phyloP scores from a whole-genome alignment of 164 flowering plant genomes.

The Aristolochia fimbriata region DNA sequence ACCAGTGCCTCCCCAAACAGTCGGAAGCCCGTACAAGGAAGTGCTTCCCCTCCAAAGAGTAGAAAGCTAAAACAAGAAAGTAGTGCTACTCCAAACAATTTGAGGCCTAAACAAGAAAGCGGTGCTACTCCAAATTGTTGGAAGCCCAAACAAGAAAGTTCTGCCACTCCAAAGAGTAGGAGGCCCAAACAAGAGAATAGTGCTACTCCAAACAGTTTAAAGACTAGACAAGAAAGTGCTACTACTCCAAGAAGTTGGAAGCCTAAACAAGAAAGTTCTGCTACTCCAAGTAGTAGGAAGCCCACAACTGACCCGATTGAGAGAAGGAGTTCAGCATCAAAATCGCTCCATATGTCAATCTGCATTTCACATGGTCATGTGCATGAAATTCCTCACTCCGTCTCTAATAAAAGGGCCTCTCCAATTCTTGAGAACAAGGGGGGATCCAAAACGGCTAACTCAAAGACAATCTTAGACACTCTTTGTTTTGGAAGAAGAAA shows the following conservation, averaged over 20 bases:
- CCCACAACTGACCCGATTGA: conserved; percentile 13
- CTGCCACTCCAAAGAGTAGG: conserved; percentile 18
- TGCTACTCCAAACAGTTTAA: no score
- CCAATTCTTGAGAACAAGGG: conserved; percentile 17
- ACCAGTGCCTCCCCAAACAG: conserved; percentile 17
- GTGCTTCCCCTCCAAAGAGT: conserved; percentile 15
- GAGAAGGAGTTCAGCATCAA: conserved; percentile 28
- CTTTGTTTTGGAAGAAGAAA: conserved; percentile 9
- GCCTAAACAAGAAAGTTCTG: conserved; percentile 11
- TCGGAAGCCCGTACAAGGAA: conserved; percentile 11
- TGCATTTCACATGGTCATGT: conserved; percentile 27
- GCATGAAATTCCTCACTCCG: conserved; percentile 12
- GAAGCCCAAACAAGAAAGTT: conserved; percentile 9
- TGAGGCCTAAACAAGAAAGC: no score
- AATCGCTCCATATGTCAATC: conserved; percentile 59
- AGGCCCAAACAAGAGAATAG: conserved; percentile 4
- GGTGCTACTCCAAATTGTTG: no score
- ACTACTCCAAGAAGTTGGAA: no score
- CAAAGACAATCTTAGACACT: conserved; percentile 21
- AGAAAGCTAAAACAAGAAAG: conserved; percentile 10
- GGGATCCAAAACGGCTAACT: conserved; percentile 17
- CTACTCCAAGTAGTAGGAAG: conserved; percentile 20
- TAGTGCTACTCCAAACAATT: no score
- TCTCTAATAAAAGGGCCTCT: conserved; percentile 17
- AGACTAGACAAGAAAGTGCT: no score